Percentiles rank a stretch among this genome's conserved stretches.
phyloP scores from a whole-genome alignment of 2,329 filamentous ascomycete species.

The Aspergillus amoenus region DNA sequence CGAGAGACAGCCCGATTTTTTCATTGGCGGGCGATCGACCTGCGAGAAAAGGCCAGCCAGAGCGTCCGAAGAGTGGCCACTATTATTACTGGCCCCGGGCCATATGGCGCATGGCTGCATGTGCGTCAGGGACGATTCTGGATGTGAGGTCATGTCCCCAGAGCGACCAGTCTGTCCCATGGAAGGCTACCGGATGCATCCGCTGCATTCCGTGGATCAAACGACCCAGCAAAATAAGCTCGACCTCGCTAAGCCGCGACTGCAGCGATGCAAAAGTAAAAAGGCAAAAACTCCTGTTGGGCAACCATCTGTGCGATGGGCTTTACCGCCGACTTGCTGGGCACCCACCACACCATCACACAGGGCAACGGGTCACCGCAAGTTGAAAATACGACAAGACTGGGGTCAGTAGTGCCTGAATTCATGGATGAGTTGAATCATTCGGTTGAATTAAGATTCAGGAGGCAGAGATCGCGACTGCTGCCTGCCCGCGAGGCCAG shows the following conservation, averaged over 20 bases:
- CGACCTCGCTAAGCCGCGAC: not conserved
- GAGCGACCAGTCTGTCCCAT: not conserved
- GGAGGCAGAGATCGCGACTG: too few relatives aligned
- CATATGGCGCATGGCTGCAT: not conserved
- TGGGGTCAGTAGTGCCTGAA: too few relatives aligned
- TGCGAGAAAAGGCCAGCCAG: too few relatives aligned
- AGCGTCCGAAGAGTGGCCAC: too few relatives aligned
- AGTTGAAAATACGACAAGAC: slow-evolving; percentile 3
- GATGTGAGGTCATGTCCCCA: slow-evolving; percentile 4
- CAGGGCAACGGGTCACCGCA: slow-evolving; percentile 14
- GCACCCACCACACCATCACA: slow-evolving; percentile 30
- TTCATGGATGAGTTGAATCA: too few relatives aligned
- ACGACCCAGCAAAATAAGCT: slow-evolving; percentile 10
- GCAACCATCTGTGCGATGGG: slow-evolving; percentile 23
- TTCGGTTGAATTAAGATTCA: too few relatives aligned
- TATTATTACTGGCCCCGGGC: too few relatives aligned
- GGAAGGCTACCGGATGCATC: slow-evolving; percentile 9
- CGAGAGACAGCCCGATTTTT: too few relatives aligned
- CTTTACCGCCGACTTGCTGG: slow-evolving; percentile 34
- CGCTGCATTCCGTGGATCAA: slow-evolving; percentile 11
- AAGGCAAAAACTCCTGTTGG: slow-evolving; percentile 20
- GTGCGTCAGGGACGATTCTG: slow-evolving; percentile 4
- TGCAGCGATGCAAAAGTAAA: not conserved
- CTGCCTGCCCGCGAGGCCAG: too few relatives aligned
- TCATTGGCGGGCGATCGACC: too few relatives aligned